Conservation (phyloP, 2,329 filamentous ascomycete genomes). For the Colletotrichum lindemuthianum region DNA sequence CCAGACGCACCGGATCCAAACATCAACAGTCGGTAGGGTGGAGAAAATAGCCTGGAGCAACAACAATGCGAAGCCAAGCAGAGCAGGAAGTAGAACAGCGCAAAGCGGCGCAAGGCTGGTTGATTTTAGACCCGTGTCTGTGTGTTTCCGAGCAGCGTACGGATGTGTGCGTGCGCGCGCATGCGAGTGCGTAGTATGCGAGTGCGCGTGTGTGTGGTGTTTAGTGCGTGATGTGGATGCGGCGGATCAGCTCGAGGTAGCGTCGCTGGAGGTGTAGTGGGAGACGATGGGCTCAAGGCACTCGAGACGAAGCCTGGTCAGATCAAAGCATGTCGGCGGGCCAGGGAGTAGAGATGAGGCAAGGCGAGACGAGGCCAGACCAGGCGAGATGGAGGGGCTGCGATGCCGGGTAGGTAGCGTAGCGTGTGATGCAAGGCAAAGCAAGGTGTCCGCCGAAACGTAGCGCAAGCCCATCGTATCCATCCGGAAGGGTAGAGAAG, state of each 20-base stretch:
- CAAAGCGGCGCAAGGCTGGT: constrained; percentile 20
- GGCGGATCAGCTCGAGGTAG: constrained; percentile 18
- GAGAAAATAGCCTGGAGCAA: neutral
- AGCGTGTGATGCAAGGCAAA: neutral
- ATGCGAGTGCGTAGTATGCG: constrained; percentile 2
- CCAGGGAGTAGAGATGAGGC: constrained; percentile 20
- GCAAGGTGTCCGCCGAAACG: neutral
- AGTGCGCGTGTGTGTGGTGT: no score
- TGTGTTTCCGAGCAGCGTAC: neutral
- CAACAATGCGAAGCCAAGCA: constrained; percentile 12
- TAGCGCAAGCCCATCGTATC: neutral
- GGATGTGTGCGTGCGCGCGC: neutral
- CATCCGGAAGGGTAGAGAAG: neutral
- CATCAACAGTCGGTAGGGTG: constrained; percentile 8
- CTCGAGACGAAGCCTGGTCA: constrained; percentile 14
- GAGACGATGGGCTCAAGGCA: constrained; percentile 8
- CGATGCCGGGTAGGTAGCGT: constrained; percentile 7
- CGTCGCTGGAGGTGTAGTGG: constrained; percentile 10
- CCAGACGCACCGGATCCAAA: neutral
- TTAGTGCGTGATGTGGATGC: constrained; percentile 8
- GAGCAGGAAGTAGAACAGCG: constrained; percentile 1
- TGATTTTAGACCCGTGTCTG: constrained; percentile 13
- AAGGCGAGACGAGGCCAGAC: constrained; percentile 26
- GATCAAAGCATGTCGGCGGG: constrained; percentile 19
- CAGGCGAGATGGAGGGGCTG: constrained; percentile 13